Evolutionary conservation across 257 asterid species (phyloP).

Genomic region (Solanum piurae): DNA sequence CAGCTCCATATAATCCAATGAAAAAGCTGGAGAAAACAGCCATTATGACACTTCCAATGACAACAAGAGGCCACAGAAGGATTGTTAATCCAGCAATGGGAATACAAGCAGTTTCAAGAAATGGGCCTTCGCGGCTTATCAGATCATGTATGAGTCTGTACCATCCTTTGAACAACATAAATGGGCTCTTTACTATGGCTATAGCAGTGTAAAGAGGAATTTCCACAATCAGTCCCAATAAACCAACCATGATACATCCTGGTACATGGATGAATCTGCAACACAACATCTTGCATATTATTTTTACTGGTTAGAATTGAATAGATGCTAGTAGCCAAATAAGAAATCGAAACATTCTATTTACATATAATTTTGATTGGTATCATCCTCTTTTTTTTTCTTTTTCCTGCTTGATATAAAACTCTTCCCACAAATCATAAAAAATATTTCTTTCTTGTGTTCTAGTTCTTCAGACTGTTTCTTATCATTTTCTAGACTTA

Average conservation of each 20-base stretch:
- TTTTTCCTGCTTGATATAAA: neutral
- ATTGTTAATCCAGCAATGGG: constrained; percentile 90
- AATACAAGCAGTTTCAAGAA: constrained; percentile 87
- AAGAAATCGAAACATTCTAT: neutral
- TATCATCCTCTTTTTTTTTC: neutral
- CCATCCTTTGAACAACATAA: constrained; percentile 92
- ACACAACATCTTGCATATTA: neutral
- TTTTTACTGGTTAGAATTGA: neutral
- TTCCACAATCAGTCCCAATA: constrained; percentile 70
- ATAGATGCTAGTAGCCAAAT: neutral
- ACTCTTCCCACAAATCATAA: neutral
- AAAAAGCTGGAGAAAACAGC: constrained; percentile 70
- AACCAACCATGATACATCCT: constrained; percentile 70
- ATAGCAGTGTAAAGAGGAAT: constrained; percentile 78
- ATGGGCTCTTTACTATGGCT: constrained; percentile 78
- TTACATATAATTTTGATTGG: neutral
- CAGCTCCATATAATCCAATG: constrained; percentile 75
- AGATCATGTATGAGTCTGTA: constrained; percentile 74
- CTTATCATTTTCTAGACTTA: neutral
- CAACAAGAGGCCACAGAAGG: constrained; percentile 90
- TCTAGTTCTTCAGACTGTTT: neutral
- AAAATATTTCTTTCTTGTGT: neutral
- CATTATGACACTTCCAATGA: constrained; percentile 62
- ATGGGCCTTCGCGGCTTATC: constrained; percentile 91
- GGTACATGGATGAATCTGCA: constrained; percentile 78